A percentile compares a stretch with the other conserved stretches of the same genome.
phyloP scores from a whole-genome alignment of 1,284 basidiomycete species.

The Hypsizygus ulmarius region DNA sequence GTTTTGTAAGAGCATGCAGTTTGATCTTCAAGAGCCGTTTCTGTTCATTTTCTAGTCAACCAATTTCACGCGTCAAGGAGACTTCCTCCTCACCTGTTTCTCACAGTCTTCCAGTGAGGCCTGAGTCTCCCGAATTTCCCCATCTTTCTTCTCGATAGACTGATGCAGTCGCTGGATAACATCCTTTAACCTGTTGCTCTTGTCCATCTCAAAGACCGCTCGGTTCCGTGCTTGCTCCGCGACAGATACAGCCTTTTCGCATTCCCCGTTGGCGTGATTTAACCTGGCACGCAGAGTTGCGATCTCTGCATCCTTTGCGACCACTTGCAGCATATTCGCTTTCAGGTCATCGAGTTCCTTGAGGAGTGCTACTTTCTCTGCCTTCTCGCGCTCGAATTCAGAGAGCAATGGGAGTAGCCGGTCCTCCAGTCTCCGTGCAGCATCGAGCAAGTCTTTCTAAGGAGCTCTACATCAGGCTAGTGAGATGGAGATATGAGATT shows the following conservation, averaged over 20 bases:
- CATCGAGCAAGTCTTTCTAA: slow-evolving; percentile 7
- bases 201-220: slow-evolving; percentile 1
- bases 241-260: neutral
- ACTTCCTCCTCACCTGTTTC: slow-evolving; percentile 6
- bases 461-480: neutral
- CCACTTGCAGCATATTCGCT: neutral
- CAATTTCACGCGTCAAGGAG: neutral
- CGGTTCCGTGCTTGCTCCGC: slow-evolving; percentile 1
- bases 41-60: slow-evolving; percentile 3
- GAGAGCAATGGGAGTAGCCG: slow-evolving; percentile 1
- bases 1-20: slow-evolving; percentile 15
- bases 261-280: neutral
- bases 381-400: slow-evolving; percentile 9
- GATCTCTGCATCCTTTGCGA: neutral
- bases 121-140: slow-evolving; percentile 8
- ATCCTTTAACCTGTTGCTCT: slow-evolving; percentile 2
- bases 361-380: neutral
- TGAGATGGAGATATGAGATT: neutral
- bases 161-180: slow-evolving; percentile 8
- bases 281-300: neutral
- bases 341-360: slow-evolving; percentile 1
- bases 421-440: slow-evolving; percentile 2
- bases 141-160: slow-evolving; percentile 14
- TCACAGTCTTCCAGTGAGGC: slow-evolving; percentile 7
- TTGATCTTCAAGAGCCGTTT: slow-evolving; percentile 16